These are phyloP conservation scores for Nannizziopsis arthrosporioides DNA, from an alignment of 2,329 filamentous ascomycete genomes.

Conservation along the genomic window DNA sequence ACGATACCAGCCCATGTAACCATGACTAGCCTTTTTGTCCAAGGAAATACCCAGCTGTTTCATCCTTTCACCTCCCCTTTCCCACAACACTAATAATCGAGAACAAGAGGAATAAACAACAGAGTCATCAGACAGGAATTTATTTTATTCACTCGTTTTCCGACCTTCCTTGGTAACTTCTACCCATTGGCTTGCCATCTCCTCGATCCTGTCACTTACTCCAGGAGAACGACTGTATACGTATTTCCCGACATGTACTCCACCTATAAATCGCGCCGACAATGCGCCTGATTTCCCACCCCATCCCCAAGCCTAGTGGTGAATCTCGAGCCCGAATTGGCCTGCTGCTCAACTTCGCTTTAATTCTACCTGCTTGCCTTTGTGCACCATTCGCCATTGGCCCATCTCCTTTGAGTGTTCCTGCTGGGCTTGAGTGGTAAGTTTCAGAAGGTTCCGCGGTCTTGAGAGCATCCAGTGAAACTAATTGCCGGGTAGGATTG, in stretches of 20 bases:
- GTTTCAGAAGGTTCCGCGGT: not conserved
- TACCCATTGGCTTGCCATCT: no score
- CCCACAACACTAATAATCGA: no score
- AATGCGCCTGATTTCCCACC: slow-evolving; percentile 7
- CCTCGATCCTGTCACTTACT: no score
- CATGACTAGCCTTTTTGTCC: no score
- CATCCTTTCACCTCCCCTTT: no score
- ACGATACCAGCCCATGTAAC: no score
- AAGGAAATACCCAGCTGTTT: no score
- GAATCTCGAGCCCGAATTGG: not conserved
- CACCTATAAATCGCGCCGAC: slow-evolving; percentile 7
- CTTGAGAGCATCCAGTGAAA: not conserved
- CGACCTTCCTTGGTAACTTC: no score
- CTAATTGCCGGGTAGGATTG: slow-evolving; percentile 10
- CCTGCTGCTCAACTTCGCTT: not conserved
- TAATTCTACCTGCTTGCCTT: not conserved
- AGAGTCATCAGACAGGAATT: no score
- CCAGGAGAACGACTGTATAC: no score
- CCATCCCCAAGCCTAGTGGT: not conserved
- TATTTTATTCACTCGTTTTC: no score
- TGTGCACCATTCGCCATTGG: not conserved
- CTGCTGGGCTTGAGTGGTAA: slow-evolving; percentile 11
- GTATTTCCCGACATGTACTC: not conserved
- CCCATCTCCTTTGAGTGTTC: slow-evolving; percentile 10
- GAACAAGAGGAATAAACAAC: no score